A percentile compares a stretch with the other conserved stretches of the same genome.
These are phyloP conservation scores for Phylloporus sp. DNA, from an alignment of 768 basidiomycete genomes.

Conservation along the genomic window DNA sequence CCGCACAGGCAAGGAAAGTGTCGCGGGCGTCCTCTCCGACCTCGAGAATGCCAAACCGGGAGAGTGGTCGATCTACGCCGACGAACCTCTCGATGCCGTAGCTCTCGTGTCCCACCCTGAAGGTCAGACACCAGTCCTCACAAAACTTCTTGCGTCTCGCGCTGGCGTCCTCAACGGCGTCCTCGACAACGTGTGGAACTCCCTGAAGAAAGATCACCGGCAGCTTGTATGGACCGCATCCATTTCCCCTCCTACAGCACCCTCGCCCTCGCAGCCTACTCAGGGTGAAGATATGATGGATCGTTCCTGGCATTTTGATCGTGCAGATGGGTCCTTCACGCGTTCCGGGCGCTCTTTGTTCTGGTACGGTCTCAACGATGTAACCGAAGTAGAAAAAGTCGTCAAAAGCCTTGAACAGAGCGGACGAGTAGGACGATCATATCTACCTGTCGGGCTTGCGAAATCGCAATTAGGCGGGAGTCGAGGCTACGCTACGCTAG, in stretches of 20 bases:
- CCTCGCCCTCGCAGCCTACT: conserved; percentile 9
- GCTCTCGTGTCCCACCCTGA: conserved; percentile 91
- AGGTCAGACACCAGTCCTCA: conserved; percentile 85
- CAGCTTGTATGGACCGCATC: conserved; percentile 97
- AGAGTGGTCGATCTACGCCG: conserved; percentile 95
- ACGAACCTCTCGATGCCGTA: conserved; percentile 93
- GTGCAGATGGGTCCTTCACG: conserved; percentile 96
- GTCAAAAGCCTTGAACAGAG: conserved; percentile 72
- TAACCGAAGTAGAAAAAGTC: conserved; percentile 84
- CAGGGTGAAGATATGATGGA: conserved; percentile 78
- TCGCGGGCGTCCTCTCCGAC: conserved; percentile 68
- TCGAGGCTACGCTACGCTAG: conserved; percentile 18
- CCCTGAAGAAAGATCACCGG: conserved; percentile 93
- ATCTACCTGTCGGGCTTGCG: conserved; percentile 53
- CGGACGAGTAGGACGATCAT: conserved; percentile 81
- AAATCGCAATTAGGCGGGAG: conserved; percentile 19
- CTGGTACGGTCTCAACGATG: conserved; percentile 95
- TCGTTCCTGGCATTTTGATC: conserved; percentile 97
- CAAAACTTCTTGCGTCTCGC: conserved; percentile 84
- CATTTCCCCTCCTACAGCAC: conserved; percentile 31
- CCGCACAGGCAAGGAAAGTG: conserved; percentile 72
- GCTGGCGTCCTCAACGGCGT: conserved; percentile 91
- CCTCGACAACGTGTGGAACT: conserved; percentile 93
- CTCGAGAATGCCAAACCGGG: conserved; percentile 66
- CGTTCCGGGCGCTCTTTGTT: conserved; percentile 90